phyloP scores from a whole-genome alignment of 768 basidiomycete species.

The Pisolithus albus region DNA sequence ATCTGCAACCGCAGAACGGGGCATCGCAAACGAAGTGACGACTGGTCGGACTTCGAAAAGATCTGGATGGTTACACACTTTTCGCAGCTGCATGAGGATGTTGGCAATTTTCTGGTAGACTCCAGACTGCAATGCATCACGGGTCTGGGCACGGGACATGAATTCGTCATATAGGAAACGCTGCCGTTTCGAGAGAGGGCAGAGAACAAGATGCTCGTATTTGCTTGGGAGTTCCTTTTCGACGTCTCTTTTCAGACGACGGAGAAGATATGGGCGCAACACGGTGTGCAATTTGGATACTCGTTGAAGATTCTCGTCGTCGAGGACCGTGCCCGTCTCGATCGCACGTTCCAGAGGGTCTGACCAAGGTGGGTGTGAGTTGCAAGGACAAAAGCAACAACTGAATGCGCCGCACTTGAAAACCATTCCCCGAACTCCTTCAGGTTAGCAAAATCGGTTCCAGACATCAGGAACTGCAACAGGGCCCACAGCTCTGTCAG shows the following conservation, averaged over 20 bases:
- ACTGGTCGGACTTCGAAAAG: slow-evolving; percentile 86
- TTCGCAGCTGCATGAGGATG: slow-evolving; percentile 95
- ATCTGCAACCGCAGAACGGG: slow-evolving; percentile 68
- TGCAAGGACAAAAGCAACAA: background rate
- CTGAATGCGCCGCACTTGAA: slow-evolving; percentile 55
- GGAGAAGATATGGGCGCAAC: slow-evolving; percentile 90
- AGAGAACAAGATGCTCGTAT: slow-evolving; percentile 84
- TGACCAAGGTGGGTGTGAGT: slow-evolving; percentile 25
- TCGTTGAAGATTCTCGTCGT: slow-evolving; percentile 80
- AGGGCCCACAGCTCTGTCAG: slow-evolving; percentile 94
- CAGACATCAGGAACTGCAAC: slow-evolving; percentile 90
- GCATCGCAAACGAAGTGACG: slow-evolving; percentile 69
- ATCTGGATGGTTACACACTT: slow-evolving; percentile 94
- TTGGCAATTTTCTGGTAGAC: slow-evolving; percentile 88
- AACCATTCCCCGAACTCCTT: slow-evolving; percentile 97
- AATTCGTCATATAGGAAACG: slow-evolving; percentile 96
- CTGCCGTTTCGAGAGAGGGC: slow-evolving; percentile 84
- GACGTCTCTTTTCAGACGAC: slow-evolving; percentile 96
- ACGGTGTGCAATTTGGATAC: slow-evolving; percentile 88
- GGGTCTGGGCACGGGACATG: slow-evolving; percentile 83
- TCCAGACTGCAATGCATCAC: slow-evolving; percentile 75
- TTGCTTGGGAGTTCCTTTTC: slow-evolving; percentile 94
- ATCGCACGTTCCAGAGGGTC: slow-evolving; percentile 93
- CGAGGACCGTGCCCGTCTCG: slow-evolving; percentile 68
- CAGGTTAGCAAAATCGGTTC: slow-evolving; percentile 80